Evolutionary conservation across 495 filamentous ascomycete species (phyloP), one percentile per base, ranked within the genome.

Genomic region (Collariella sp.): DNA sequence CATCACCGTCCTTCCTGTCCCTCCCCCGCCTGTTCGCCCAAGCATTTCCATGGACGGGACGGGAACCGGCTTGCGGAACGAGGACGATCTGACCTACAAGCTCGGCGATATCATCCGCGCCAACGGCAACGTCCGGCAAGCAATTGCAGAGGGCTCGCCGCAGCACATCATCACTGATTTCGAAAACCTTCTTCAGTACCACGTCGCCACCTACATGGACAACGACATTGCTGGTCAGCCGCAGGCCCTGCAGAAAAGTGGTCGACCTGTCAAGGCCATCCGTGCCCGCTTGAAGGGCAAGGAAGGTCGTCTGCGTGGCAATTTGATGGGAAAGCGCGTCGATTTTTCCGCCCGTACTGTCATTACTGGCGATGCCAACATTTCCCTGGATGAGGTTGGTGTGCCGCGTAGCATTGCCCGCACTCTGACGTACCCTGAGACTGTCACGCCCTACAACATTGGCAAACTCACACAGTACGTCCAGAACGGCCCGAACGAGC

Each of bases 321-420:
- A 97, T 65, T 78, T 97, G 74, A 98, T 98, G 93, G 93, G 93
- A 38, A 99, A 99, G 72, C 93, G 93, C 79, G 93, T 99, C 31
- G 93, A 99, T 64, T 99, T 99, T 69, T 99, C 93, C 1, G 94
- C 93, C 16, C 94, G 93, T 83, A 99, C 93, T 24, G 93, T 99
- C 70, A 98, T 97, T 65, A 98, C 93, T 50, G 93, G 93, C 68
- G 93, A 99, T 67, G 94, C 93, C 16, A 96, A 96, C 62, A 75
- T 97, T 57, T 94, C 89, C 22, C 77, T 99, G 20, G 91, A 97
- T 61, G 88, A 99, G 75, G 93, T 99, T 50, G 93, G 93, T 65
- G 94, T 97, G 22, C 93, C 91, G 9, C 79, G 82, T 58, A 88
- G 83, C 63, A 97, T 95, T 52, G 94, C 94, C 1, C 77, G 81